Evolutionary conservation across 2,329 filamentous ascomycete species (phyloP).

Genomic region (Furcasterigmium furcatum): DNA sequence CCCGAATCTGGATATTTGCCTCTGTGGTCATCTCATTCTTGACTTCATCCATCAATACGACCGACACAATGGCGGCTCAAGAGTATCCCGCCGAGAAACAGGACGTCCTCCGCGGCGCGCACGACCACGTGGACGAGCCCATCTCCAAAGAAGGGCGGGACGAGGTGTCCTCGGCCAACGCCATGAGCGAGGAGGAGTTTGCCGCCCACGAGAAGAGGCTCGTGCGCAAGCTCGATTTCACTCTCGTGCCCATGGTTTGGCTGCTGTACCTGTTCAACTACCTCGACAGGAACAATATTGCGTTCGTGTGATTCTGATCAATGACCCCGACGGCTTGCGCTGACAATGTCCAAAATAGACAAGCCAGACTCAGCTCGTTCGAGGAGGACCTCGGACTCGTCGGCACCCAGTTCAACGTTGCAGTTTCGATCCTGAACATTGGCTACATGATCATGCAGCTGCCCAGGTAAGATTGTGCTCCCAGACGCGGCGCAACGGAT

Average conservation of each 20-base stretch:
- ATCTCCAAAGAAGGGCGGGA: background rate
- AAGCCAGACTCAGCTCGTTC: conserved; percentile 8
- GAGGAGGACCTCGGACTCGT: conserved; percentile 9
- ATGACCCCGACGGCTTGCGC: too few relatives aligned
- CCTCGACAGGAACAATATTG: conserved; percentile 10
- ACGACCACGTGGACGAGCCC: background rate
- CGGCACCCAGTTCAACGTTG: conserved; percentile 11
- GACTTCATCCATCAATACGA: too few relatives aligned
- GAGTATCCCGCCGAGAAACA: background rate
- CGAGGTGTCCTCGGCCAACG: background rate
- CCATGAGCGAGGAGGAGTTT: background rate
- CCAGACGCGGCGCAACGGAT: too few relatives aligned
- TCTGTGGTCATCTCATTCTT: too few relatives aligned
- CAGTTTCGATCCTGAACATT: conserved; percentile 9
- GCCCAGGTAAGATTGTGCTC: conserved; percentile 26
- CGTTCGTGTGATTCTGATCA: background rate
- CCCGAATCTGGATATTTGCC: too few relatives aligned
- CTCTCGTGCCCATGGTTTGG: conserved; percentile 15
- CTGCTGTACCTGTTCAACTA: conserved; percentile 13
- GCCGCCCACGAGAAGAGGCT: conserved; percentile 11
- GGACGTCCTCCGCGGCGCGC: background rate
- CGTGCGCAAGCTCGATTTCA: conserved; percentile 14
- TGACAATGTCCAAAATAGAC: background rate
- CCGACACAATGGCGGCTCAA: background rate
- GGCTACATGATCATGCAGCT: conserved; percentile 12